A percentile compares a stretch with the other conserved stretches of the same genome.
These are phyloP conservation scores for Phaeosphaeriaceae sp. DNA, from an alignment of 2,329 filamentous ascomycete genomes.

Conservation along the genomic window DNA sequence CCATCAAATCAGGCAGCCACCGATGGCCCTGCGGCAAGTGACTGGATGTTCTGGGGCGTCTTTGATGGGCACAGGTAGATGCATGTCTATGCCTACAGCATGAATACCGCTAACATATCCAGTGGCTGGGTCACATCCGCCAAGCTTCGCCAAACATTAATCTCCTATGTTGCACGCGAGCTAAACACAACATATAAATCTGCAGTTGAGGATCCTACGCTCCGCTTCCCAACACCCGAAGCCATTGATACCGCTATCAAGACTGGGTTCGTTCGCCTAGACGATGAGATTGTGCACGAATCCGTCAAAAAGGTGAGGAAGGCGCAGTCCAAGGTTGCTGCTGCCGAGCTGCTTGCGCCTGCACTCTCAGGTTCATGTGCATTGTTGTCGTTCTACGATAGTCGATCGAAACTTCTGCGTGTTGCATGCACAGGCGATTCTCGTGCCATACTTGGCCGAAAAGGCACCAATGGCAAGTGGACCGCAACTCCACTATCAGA, in stretches of 20 bases:
- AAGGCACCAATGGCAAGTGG: conserved; percentile 84
- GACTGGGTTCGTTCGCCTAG: conserved; percentile 83
- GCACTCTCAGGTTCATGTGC: conserved; percentile 97
- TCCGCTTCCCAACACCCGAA: conserved; percentile 73
- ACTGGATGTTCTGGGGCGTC: conserved; percentile 99
- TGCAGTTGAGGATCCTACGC: conserved; percentile 62
- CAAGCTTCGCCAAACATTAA: conserved; percentile 89
- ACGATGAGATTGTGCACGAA: conserved; percentile 92
- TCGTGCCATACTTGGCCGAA: conserved; percentile 87
- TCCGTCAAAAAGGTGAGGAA: conserved; percentile 91
- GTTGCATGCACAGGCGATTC: conserved; percentile 96
- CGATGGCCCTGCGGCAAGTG: conserved; percentile 66
- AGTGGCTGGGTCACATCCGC: conserved; percentile 98
- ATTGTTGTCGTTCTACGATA: conserved; percentile 95
- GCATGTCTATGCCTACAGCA: neutral
- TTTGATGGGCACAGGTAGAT: conserved; percentile 93
- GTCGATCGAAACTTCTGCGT: conserved; percentile 81
- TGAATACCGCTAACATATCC: conserved; percentile 12
- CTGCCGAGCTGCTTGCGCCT: conserved; percentile 88
- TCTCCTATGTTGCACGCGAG: conserved; percentile 90
- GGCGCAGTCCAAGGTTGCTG: conserved; percentile 85
- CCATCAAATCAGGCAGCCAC: conserved; percentile 65
- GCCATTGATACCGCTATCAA: conserved; percentile 92
- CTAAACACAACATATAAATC: conserved; percentile 90
- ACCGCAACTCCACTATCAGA: conserved; percentile 86